Base-by-base conservation (phyloP, 768 basidiomycete genomes). In the Agrocybe chaxingu region DNA sequence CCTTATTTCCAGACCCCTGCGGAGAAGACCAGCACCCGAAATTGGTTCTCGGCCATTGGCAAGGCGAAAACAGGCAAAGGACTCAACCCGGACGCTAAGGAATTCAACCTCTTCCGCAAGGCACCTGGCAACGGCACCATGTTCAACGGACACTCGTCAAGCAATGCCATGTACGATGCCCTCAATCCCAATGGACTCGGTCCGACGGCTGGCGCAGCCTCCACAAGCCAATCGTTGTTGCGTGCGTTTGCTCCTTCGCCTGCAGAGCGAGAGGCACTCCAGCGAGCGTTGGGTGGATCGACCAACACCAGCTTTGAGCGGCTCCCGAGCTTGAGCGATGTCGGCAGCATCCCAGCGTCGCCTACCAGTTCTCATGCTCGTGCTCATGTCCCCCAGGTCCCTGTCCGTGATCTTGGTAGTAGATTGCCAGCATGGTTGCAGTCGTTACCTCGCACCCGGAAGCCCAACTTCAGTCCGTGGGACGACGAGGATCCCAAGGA, bases 161-260 rank as follows among this genome's bases (percentile, higher is more conserved):
- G n/a, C 30, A 57, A 30, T 10, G 41, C 44, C 10, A 57, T 70
- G 6, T 83, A 75, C 57, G 83, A 84, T 53, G 78, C 78, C 12
- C 69, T 85, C 33, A 84, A 84, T 58, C 83, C 84, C 12, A 82
- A 75, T 38, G 81, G 84, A n/a, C 67, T 79, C 9, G 70, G 70
- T 37, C 55, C 68, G 11, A 62, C 59, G 45, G 54, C 66, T 42
- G 55, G 70, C 1, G 57, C 73, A 0, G 62, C 75, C 2, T 75
- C 81, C 3, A 72, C 76, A 8, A 77, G 63, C 42, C 73, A 68
- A 41, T 78, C 77, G 30, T 67, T 82, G 16, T 72, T 89, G 50
- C 89, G 87, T 61, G 91, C 90, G 12, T 94, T 94, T 66, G 90
- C 89, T 33, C 91, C 90, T 31, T 92, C 90, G 55, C 87, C 85